Base-by-base conservation (phyloP, 129 eudicot species). In the Artemisia tridentata region DNA sequence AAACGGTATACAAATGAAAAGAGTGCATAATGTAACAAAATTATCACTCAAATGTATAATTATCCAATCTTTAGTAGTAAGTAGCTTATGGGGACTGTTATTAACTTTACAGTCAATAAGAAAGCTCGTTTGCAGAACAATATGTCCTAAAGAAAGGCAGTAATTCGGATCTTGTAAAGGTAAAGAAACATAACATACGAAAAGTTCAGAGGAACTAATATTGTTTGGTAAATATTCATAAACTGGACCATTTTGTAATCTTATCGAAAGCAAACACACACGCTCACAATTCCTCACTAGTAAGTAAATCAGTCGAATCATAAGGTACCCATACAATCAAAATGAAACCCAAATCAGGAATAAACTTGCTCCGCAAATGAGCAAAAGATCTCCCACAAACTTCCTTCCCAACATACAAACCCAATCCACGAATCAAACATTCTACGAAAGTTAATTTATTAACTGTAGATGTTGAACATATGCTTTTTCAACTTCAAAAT, bases 101-200 rank as follows among this genome's bases (percentile, higher is more conserved):
- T 38, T 7, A 38, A 38, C 8, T 38, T 38, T 64, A 72, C 52
- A 47, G 38, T 61, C 68, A 48, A 72, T 38, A 38, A 60, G 8
- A 16, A 27, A 49, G 34, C 23, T 10, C 20, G 5, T 10, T 72
- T 60, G 19, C 49, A 16, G 29, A 72, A 46, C 8, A 48, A 21
- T 27, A 16, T 56, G 29, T 72, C 66, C 68, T n/a, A 46, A 23
- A 60, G 50, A 25, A 49, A 72, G 14, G 11, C 68, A 11, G 57
- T 27, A 11, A 48, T 46, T n/a, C 60, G 51, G 12, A 61, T 6
- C 20, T 34, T n/a, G n/a, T 7, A 11, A 65, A 12, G n/a, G 46
- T 65, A 65, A 31, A 45, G 70, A 41, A 65, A 7, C 18, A 65
- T 12, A 49, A 49, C 59, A 15, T 23, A 67, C 46, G 11, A 17